Conservation (phyloP, 73 alveolate genomes). For the Symbiodinium pilosum region DNA sequence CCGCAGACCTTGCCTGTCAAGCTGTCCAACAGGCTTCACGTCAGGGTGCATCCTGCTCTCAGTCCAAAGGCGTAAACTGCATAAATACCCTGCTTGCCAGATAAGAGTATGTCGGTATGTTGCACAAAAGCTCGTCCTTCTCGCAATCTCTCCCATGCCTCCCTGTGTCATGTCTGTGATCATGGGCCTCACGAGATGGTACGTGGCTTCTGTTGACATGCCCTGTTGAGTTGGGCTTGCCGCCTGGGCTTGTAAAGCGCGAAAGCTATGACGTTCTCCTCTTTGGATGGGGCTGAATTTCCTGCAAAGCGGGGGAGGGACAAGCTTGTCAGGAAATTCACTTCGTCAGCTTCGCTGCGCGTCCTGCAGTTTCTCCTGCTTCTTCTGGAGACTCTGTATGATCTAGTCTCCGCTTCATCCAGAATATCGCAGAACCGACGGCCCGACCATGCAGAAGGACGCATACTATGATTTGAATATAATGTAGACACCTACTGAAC, state of each 20-base stretch:
- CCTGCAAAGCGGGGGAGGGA: no score
- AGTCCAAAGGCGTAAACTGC: not conserved
- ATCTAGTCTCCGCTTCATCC: no score
- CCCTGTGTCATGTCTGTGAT: conserved; percentile 83
- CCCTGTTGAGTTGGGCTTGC: not conserved
- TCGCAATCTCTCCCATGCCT: conserved; percentile 53
- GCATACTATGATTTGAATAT: no score
- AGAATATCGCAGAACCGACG: no score
- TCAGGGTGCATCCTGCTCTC: conserved; percentile 60
- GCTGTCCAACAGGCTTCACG: conserved; percentile 70
- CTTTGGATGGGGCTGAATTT: not conserved
- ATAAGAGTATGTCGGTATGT: not conserved
- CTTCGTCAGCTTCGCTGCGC: no score
- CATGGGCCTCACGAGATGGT: conserved; percentile 11
- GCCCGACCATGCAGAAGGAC: no score
- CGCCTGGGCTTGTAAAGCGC: conserved; percentile 10
- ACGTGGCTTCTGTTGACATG: no score
- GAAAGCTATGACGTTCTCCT: not conserved
- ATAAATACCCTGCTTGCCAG: not conserved
- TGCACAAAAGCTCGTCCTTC: not conserved
- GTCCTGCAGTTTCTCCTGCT: no score
- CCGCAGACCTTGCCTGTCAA: conserved; percentile 25
- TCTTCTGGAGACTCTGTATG: not conserved
- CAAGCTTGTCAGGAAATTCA: no score
- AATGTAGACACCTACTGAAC: no score